Percentiles rank a stretch among this genome's conserved stretches.
Conservation (phyloP, 2,329 filamentous ascomycete genomes). For the Geosmithia putterillii region DNA sequence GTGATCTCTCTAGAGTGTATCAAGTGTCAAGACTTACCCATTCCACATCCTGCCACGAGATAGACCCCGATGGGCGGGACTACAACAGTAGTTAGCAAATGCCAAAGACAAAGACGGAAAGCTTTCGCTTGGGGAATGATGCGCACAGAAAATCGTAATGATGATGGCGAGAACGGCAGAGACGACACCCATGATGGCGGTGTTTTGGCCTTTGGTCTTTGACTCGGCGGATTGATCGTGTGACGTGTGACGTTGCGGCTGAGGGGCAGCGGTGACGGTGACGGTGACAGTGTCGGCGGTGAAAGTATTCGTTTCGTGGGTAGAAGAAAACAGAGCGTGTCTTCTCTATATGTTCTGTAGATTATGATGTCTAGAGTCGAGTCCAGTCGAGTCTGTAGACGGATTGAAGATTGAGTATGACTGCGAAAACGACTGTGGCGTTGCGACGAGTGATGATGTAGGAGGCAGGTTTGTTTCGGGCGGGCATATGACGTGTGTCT, state of each 20-base stretch:
- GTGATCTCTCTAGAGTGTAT: no score
- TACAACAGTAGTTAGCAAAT: slow-evolving; percentile 15
- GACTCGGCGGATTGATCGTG: not conserved
- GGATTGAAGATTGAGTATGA: no score
- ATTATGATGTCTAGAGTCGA: no score
- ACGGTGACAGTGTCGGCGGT: not conserved
- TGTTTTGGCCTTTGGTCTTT: no score
- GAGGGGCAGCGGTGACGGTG: not conserved
- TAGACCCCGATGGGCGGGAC: slow-evolving; percentile 56
- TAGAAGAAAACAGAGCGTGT: no score
- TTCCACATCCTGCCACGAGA: slow-evolving; percentile 51
- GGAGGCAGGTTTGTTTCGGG: not conserved
- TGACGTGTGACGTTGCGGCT: no score
- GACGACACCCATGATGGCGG: slow-evolving; percentile 31
- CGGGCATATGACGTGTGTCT: not conserved
- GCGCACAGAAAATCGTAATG: slow-evolving; percentile 40
- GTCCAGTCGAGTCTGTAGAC: no score
- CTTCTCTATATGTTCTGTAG: no score
- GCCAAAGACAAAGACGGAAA: not conserved
- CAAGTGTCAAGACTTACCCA: slow-evolving; percentile 22
- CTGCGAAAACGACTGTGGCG: no score
- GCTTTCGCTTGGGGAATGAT: not conserved
- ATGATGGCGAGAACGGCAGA: slow-evolving; percentile 36
- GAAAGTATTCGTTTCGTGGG: not conserved
- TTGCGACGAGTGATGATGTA: not conserved